Evolutionary conservation across 2,329 filamentous ascomycete species (phyloP).

Genomic region (Talaromyces albobiverticillius): DNA sequence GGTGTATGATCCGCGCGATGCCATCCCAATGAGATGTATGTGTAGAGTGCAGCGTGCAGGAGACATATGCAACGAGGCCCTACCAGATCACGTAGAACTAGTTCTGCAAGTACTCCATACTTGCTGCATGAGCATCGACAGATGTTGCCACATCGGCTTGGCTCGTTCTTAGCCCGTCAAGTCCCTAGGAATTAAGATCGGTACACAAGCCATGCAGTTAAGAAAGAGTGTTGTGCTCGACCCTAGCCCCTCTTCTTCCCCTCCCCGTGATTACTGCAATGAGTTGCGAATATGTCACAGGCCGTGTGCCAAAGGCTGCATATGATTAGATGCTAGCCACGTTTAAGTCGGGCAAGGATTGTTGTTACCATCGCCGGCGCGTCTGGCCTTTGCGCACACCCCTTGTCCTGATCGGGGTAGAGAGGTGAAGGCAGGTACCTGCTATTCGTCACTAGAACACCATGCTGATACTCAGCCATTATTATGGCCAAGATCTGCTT

Average conservation of each 20-base stretch:
- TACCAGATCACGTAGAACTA: background rate
- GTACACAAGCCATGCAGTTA: too few species aligned
- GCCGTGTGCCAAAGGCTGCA: background rate
- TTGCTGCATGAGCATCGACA: background rate
- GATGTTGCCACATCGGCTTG: too few species aligned
- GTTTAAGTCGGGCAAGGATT: background rate
- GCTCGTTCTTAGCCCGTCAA: too few species aligned
- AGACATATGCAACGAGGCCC: background rate
- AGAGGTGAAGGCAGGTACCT: background rate
- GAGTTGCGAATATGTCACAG: background rate
- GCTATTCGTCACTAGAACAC: background rate
- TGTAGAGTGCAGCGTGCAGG: background rate
- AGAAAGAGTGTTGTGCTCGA: too few species aligned
- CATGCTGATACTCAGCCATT: background rate
- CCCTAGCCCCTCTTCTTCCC: background rate
- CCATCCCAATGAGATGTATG: background rate
- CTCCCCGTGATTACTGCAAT: background rate
- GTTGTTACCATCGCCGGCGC: background rate
- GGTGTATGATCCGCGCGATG: background rate
- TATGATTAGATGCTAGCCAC: background rate
- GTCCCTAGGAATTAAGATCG: too few species aligned
- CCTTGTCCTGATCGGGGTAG: background rate
- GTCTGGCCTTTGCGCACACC: background rate
- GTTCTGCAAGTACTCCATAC: background rate
- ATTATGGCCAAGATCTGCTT: background rate